Base-by-base conservation (phyloP, 352 stramenopile genomes). In the Nothophytophthora sp. region DNA sequence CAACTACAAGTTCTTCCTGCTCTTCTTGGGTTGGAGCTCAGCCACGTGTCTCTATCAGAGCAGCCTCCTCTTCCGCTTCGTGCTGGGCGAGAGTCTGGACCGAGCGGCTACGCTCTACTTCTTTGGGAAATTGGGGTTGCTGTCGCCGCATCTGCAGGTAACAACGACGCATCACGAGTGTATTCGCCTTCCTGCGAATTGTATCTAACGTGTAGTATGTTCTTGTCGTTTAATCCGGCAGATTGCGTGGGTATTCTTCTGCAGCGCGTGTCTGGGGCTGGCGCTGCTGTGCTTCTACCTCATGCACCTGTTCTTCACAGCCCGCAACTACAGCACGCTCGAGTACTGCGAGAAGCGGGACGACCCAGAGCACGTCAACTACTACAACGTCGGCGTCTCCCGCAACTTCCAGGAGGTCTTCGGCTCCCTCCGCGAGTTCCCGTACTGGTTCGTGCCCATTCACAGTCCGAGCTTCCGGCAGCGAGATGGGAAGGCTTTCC, bases 1-100 rank as follows among this genome's bases (percentile, higher is more conserved):
- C 63, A 95, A 95, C 67, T 95, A 95, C 77, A 95, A 95, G 67
- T 93, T 86, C 54, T 95, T 95, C 50, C 55, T 95, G 38, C 73
- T 83, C 40, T 95, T 95, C 55, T 70, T 95, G 23, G 78, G 70
- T 24, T 95, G 82, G 82, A 90, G 78, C 38, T 50, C 81, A 0
- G 42, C 60, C 2, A 76, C 81, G 15, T 92, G 85, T 53, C 70
- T 93, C 38, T 82, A 89, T 43, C 50, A 86, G 43, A 82, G 78
- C 47, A 74, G 52, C 28, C 47, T 95, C 24, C 35, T 92, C 13
- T 93, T 88, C 51, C 69, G 74, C 34, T 89, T 77, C 47, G 46
- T 86, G 10, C 49, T 92, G 15, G 49, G 62, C 8, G 61, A 85
- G 48, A 70, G 76, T 50, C 30, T 92, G 19, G 66, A 90, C 25